Evolutionary conservation across 495 filamentous ascomycete species (phyloP).

Genomic region (Alectoria sarmentosa): DNA sequence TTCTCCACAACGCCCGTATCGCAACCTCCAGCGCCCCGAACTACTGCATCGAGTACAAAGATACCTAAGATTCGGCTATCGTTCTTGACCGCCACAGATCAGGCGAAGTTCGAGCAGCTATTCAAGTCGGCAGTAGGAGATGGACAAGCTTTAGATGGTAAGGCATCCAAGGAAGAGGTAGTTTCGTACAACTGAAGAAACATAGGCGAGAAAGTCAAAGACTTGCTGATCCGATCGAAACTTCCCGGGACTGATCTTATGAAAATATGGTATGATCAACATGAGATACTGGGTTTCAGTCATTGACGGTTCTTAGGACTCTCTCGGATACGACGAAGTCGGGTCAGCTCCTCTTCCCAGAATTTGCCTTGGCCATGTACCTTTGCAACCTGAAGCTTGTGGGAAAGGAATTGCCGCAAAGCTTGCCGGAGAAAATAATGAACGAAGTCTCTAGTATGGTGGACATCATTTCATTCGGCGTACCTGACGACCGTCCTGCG

Average conservation of each 20-base stretch:
- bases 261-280: constrained; percentile 64
- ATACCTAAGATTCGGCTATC: constrained; percentile 95
- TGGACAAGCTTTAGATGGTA: constrained; percentile 76
- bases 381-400: constrained; percentile 90
- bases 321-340: constrained; percentile 96
- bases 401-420: constrained; percentile 68
- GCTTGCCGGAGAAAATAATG: constrained; percentile 74
- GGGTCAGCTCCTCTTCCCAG: constrained; percentile 92
- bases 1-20: constrained; percentile 54
- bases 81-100: constrained; percentile 92
- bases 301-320: constrained; percentile 49
- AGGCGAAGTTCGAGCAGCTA: constrained; percentile 95
- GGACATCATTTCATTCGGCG: constrained; percentile 95
- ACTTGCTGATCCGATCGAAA: constrained; percentile 81
- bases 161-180: not conserved
- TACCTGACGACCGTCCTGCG: constrained; percentile 64
- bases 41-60: constrained; percentile 45
- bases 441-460: constrained; percentile 99
- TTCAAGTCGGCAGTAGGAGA: constrained; percentile 95
- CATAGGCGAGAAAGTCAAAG: constrained; percentile 73
- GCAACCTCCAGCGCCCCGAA: constrained; percentile 45
- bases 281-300: not conserved
- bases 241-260: constrained; percentile 74
- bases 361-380: constrained; percentile 98
- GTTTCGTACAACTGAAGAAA: constrained; percentile 22